Conservation (phyloP, 2,329 filamentous ascomycete genomes). For the Colletotrichum melonis region DNA sequence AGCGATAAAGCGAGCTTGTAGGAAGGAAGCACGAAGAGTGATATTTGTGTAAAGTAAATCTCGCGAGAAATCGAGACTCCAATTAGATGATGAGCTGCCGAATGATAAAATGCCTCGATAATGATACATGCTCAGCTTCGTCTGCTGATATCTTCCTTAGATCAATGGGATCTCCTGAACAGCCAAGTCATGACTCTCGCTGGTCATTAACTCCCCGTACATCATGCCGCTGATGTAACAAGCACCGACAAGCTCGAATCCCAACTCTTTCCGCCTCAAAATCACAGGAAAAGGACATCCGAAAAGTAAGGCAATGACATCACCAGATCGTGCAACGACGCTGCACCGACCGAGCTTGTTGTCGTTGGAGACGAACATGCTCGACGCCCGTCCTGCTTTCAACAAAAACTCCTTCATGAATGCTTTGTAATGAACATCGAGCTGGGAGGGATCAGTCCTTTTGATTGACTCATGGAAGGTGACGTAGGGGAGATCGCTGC, state of each 20-base stretch:
- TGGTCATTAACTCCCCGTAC: not conserved
- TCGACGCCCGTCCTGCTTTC: not conserved
- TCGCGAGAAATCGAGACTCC: no score
- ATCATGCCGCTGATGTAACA: not conserved
- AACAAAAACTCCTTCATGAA: not conserved
- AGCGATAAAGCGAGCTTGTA: no score
- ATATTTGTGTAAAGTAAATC: no score
- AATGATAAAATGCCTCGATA: no score
- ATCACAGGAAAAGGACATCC: not conserved
- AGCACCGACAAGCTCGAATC: not conserved
- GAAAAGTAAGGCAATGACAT: slow-evolving; percentile 1
- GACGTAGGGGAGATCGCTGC: not conserved
- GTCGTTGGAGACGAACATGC: not conserved
- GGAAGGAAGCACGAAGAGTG: no score
- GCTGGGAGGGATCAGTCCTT: not conserved
- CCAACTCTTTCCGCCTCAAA: not conserved
- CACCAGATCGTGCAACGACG: not conserved
- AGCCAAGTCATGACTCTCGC: no score
- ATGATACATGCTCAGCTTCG: no score
- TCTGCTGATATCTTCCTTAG: no score
- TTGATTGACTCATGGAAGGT: not conserved
- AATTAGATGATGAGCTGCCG: no score
- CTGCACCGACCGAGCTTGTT: not conserved
- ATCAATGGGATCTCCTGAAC: no score
- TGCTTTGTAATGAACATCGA: not conserved